Base-by-base conservation (phyloP, 371 early-diverging fungal genomes). In the Syncephalastrum sp. region DNA sequence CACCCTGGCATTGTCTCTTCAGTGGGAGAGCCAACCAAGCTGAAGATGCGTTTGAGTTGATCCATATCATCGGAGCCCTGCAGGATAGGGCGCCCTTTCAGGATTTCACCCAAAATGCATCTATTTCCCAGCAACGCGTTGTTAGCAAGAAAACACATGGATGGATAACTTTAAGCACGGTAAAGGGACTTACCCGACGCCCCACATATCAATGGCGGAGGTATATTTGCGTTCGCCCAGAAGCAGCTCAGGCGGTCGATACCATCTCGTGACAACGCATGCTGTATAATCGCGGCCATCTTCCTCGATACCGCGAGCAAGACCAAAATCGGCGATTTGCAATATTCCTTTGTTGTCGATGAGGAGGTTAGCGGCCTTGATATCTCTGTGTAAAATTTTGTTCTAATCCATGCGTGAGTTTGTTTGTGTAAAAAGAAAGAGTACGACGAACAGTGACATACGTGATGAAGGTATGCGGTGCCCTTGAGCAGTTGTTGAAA, bases 201-300 rank as follows among this genome's bases (percentile, higher is more conserved):
- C 91, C 99, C 99, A 99, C 79, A 99, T 93, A 75, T 99, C 99
- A 53, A 99, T 90, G 14, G 93, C 91, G 38, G 79, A 84, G 3
- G 85, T 85, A 73, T 99, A 99, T 19, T 82, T 70, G 52, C 84
- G 83, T 52, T 83, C 85, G 41, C 97, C 99, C 16, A 96, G 72
- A 33, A 99, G 81, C 23, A 99, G 78, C 75, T 99, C 99, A 0
- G 99, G 99, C 21, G 99, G 89, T 42, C 99, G 89, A 71, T 99
- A 99, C 97, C 97, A 98, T 53, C 95, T 69, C 10, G 99, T 99
- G 3, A 99, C 94, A 3, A 99, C 99, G 50, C 93, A 91, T 47
- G 85, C 83, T 15, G 97, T 96, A 70, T 92, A 89, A 54, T 86
- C 83, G 58, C 78, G 71, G 27, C 74, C 75, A 44, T 83, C 81